These are phyloP conservation scores for Pycnococcus provasolii DNA, from an alignment of 139 green algal genomes.

Conservation along the genomic window DNA sequence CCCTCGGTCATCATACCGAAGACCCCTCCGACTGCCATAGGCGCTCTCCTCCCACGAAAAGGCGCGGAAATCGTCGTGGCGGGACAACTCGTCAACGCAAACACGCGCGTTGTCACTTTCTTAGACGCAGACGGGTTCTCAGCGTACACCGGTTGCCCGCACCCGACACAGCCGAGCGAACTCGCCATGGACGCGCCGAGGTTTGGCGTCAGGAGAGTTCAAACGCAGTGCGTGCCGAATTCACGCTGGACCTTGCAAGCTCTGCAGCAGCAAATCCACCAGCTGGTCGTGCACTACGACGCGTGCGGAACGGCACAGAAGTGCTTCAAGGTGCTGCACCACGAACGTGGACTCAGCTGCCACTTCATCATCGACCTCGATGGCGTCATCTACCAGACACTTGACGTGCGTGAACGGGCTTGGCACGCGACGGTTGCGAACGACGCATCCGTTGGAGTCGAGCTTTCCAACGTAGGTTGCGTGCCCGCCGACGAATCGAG, in stretches of 20 bases:
- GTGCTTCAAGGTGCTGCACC: conserved; percentile 15
- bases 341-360: not conserved
- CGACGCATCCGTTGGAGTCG: conserved; percentile 7
- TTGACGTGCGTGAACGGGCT: conserved; percentile 12
- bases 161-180: too few species aligned
- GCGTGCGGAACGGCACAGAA: conserved; percentile 4
- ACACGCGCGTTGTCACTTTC: too few species aligned
- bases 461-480: conserved; percentile 5
- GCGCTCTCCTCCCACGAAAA: too few species aligned
- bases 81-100: too few species aligned
- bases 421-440: conserved; percentile 15
- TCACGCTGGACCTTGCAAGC: not conserved
- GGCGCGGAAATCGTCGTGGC: too few species aligned
- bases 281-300: conserved; percentile 16
- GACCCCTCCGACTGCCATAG: too few species aligned
- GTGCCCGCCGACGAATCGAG: not conserved
- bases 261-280: conserved; percentile 6
- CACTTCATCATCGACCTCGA: conserved; percentile 20
- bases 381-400: conserved; percentile 2
- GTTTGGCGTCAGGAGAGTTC: too few species aligned
- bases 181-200: too few species aligned
- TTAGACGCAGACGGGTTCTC: too few species aligned
- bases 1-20: too few species aligned
- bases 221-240: too few species aligned
- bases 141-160: too few species aligned